A percentile compares a stretch with the other conserved stretches of the same genome.
phyloP scores from a whole-genome alignment of 2,329 filamentous ascomycete genomes.

The Aspergillus calidoustus region DNA sequence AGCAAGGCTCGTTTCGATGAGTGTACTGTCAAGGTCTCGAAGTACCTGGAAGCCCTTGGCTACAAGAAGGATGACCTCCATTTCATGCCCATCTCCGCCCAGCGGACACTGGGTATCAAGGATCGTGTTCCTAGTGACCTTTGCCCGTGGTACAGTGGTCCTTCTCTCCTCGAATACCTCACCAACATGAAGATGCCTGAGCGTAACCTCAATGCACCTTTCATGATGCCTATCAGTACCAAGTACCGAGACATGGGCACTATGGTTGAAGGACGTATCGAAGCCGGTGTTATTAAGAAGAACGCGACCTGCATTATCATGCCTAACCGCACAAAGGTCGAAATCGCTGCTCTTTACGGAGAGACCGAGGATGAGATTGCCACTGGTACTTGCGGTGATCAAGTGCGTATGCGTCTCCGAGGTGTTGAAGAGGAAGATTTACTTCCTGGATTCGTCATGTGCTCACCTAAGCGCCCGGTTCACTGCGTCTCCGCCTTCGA shows the following conservation, averaged over 20 bases:
- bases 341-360: conserved; percentile 84
- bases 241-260: conserved; percentile 98
- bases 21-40: conserved; percentile 83
- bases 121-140: conserved; percentile 77
- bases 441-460: conserved; percentile 91
- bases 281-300: conserved; percentile 93
- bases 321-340: conserved; percentile 84
- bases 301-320: conserved; percentile 86
- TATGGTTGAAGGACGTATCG: conserved; percentile 96
- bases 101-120: conserved; percentile 85
- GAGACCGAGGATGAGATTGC: conserved; percentile 93
- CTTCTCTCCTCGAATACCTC: conserved; percentile 93
- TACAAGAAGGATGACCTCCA: conserved; percentile 95
- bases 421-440: conserved; percentile 98
- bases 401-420: conserved; percentile 87
- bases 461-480: conserved; percentile 89
- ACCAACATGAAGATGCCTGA: conserved; percentile 91
- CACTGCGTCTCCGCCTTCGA: conserved; percentile 90
- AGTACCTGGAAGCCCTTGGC: conserved; percentile 88
- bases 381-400: conserved; percentile 86
- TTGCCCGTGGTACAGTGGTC: conserved; percentile 83
- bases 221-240: conserved; percentile 98
- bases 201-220: conserved; percentile 94
- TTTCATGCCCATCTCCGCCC: conserved; percentile 96
- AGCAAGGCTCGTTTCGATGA: conserved; percentile 90